Evolutionary conservation across 371 early-diverging fungal species (phyloP), one percentile per base, ranked within the genome.

Genomic region (Fennellomyces sp.): DNA sequence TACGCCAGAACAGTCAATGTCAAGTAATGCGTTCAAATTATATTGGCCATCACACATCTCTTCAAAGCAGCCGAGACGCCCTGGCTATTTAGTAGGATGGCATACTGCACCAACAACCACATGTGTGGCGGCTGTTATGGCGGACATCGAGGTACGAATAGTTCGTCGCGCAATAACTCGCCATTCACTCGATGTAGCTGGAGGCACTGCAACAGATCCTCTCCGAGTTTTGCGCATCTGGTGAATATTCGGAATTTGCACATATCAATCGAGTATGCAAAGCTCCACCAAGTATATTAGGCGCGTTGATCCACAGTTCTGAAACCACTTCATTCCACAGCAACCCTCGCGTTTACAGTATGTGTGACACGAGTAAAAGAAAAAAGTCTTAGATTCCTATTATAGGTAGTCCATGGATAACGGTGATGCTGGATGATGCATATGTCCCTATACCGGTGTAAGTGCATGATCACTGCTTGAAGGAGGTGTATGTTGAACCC

Each of bases 11-110:
- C 48, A 23, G 21, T 60, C 28, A 19, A 61, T 61, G 61, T 49
- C 58, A 39, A 52, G 58, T 57, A 63, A 73, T 69, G 70, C 56
- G 56, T 58, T 78, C 25, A 76, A 76, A 48, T 25, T 80, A 56
- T 77, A 73, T 47, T 80, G 80, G 80, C 80, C 80, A 31, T 72
- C 75, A n/a, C 80, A 76, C 52, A 61, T 75, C 19, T 73, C 69
- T 45, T 63, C 73, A 47, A 72, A 72, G 6, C 56, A 64, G 30
- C 27, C 33, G 17, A 56, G 31, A 39, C 62, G 52, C 13, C 49
- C 50, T 29, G 77, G 80, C 1, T 80, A 63, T 59, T 35, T 80
- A 3, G 68, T 80, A 31, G 80, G 80, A 8, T 80, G 80, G 80
- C 59, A 62, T 47, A 76, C 66, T 25, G 53, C 58, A 1, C 51